These are phyloP conservation scores for Helminthosporium solani DNA, from an alignment of 2,329 filamentous ascomycete genomes.

Conservation along the genomic window DNA sequence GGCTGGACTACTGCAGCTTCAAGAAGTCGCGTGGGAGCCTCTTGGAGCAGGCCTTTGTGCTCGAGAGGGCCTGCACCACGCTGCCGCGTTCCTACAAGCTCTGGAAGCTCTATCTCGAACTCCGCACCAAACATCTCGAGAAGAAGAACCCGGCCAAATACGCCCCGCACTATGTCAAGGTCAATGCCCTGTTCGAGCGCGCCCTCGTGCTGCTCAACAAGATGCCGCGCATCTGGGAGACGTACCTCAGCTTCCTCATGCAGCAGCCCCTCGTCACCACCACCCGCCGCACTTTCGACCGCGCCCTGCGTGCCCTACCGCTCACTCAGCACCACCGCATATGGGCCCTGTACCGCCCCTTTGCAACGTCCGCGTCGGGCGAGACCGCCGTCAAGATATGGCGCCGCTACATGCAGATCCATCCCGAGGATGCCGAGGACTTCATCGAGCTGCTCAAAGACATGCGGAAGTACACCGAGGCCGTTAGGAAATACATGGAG, in stretches of 20 bases:
- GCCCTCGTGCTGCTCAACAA: slow-evolving; percentile 94
- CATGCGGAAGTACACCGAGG: slow-evolving; percentile 83
- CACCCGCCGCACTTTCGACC: slow-evolving; percentile 86
- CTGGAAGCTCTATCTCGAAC: slow-evolving; percentile 94
- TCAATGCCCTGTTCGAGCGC: slow-evolving; percentile 91
- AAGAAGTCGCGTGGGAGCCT: slow-evolving; percentile 83
- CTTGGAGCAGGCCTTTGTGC: slow-evolving; percentile 80
- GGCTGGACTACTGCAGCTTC: slow-evolving; percentile 90
- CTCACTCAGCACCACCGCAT: slow-evolving; percentile 94
- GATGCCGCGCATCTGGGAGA: slow-evolving; percentile 98
- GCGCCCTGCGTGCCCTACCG: slow-evolving; percentile 84
- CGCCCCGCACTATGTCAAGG: slow-evolving; percentile 81
- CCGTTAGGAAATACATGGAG: slow-evolving; percentile 85
- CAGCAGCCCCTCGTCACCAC: slow-evolving; percentile 88
- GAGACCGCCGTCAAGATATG: slow-evolving; percentile 91
- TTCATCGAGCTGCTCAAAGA: slow-evolving; percentile 87
- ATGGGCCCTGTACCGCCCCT: slow-evolving; percentile 87
- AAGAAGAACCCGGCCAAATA: slow-evolving; percentile 81
- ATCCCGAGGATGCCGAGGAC: slow-evolving; percentile 92
- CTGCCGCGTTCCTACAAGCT: slow-evolving; percentile 95
- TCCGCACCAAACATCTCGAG: slow-evolving; percentile 77
- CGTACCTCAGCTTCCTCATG: slow-evolving; percentile 89
- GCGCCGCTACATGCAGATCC: slow-evolving; percentile 94
- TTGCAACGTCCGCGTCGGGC: slow-evolving; percentile 87
- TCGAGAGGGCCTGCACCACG: slow-evolving; percentile 87